phyloP scores from a whole-genome alignment of 2,329 filamentous ascomycete genomes.

The Colletotrichum higginsianum region DNA sequence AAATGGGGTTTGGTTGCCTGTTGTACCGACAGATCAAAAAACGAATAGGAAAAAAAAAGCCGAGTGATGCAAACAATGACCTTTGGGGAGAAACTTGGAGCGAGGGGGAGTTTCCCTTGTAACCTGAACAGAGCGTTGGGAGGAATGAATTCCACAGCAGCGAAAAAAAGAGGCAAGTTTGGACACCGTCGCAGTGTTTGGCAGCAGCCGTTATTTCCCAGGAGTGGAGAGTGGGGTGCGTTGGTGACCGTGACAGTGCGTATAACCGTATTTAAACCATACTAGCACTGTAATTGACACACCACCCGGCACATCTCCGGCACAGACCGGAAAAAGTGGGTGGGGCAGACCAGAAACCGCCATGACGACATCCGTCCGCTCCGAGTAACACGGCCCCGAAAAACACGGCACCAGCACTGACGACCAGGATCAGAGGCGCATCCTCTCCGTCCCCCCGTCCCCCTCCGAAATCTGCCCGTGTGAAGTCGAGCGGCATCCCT shows the following conservation, averaged over 20 bases:
- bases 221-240: no score
- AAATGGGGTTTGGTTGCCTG: background rate
- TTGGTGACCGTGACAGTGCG: no score
- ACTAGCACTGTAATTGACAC: no score
- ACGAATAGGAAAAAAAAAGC: no score
- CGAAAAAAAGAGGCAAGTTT: no score
- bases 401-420: slow-evolving; percentile 24
- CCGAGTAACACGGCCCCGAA: slow-evolving; percentile 39
- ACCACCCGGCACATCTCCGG: background rate
- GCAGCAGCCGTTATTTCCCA: no score
- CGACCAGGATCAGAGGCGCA: slow-evolving; percentile 21
- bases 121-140: no score
- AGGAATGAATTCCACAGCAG: no score
- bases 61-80: background rate
- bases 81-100: no score
- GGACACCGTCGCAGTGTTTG: no score
- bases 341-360: background rate
- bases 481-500: background rate
- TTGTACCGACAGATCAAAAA: background rate
- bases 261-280: no score
- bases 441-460: background rate
- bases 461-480: background rate
- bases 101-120: no score
- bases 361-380: slow-evolving; percentile 41
- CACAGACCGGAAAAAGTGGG: slow-evolving; percentile 19